Evolutionary conservation across 1,284 basidiomycete species (phyloP), one percentile per base, ranked within the genome.

Genomic region (Exobasidium rhododendri): DNA sequence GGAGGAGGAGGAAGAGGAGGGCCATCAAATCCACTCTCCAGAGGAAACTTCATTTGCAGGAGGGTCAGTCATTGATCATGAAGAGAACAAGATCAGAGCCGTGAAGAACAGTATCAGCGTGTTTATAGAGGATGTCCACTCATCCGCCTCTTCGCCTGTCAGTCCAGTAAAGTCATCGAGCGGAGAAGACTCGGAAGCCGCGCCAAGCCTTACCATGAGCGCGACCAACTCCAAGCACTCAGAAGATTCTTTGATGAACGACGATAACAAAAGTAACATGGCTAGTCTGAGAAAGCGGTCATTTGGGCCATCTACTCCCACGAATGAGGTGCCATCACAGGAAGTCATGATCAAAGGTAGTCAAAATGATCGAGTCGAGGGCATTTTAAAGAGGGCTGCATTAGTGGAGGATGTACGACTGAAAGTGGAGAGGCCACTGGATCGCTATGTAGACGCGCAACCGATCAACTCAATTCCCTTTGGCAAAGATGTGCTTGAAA

Each of bases 11-110:
- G 45, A 56, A 58, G 31, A 49, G 53, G 45, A 53, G 45, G 4
- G 40, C 53, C 20, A 14, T 28, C 7, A 40, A 17, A 40, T 7
- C 17, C 35, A 40, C 17, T 17, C 35, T 17, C 7, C 35, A 40
- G 35, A 40, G 10, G 35, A 40, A 40, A 40, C 67, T 20, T 61
- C 40, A 22, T 56, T 44, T 0, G 61, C 58, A n/a, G 67, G 64
- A 14, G 69, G 67, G 20, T 67, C 62, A 50, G 43, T 71, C 43
- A 52, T 69, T 45, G 67, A 69, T 50, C 68, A 59, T 2, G 40
- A 60, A 13, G 58, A 65, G 20, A 64, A 7, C 10, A 31, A 7
- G 7, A 31, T 7, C 22, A 50, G 20, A 20, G 22, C 7, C 20
- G 47, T 31, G 7, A 44, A 14, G 43, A 44, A n/a, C 43, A n/a